Evolutionary conservation across 441 rosid genomes (phyloP), one percentile per base, ranked within the genome.

Genomic region (Gossypium davidsonii): DNA sequence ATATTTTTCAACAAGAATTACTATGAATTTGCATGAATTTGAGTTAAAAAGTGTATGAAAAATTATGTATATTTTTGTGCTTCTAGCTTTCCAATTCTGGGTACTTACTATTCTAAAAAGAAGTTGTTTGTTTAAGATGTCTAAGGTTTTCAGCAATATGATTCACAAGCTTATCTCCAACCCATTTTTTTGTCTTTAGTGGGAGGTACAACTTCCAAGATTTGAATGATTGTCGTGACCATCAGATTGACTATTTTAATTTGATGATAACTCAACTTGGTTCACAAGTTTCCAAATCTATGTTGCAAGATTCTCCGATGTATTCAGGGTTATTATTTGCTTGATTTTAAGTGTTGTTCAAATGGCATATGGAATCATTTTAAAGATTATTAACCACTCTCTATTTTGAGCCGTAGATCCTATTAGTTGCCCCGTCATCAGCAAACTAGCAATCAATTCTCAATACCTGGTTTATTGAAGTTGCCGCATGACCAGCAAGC

Each of bases 261-360:
- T 56, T 7, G 42, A n/a, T 3, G 18, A n/a, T 15, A 15, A 67
- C 26, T 8, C 58, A 3, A 53, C 2, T 52, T 12, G 31, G 31
- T 70, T 2, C 51, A 44, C 31, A 31, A 31, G 2, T 5, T 7
- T 18, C 44, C 23, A 26, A 9, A 23, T 25, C 58, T 42, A 15
- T 56, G 64, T 28, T 18, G 37, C 73, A 56, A 34, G 73, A 70
- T 20, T 9, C 64, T 70, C 73, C 12, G 2, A 37, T 70, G 63
- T 6, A 0, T 20, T 57, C 17, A 20, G 31, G 73, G 65, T 56
- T 11, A 4, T 3, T 28, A 2, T 11, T 21, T 15, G 28, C 53
- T 10, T 42, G 53, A 3, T 64, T 64, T 2, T 28, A 39, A 18
- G n/a, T 44, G 15, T 1, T 65, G 1, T 65, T 21, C 31, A 42